Percentiles rank a stretch among this genome's conserved stretches.
Conservation (phyloP, 169 alveolate species). For the Besnoitia besnoiti region DNA sequence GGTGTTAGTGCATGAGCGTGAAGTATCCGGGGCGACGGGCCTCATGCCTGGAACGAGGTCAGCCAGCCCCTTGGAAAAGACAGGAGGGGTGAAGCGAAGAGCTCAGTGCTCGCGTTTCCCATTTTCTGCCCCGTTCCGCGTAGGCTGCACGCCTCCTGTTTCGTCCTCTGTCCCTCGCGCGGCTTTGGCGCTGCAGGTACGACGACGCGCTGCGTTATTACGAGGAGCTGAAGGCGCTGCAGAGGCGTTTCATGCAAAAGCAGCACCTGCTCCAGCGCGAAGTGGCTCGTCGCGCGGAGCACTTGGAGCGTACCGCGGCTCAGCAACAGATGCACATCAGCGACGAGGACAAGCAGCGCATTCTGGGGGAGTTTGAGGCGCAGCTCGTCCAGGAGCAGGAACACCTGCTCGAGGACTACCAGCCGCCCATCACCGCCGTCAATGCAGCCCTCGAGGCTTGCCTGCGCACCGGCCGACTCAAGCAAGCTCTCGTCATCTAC, state of each 20-base stretch:
- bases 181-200: constrained; percentile 2
- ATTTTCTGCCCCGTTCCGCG: no score
- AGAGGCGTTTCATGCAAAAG: not conserved
- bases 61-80: no score
- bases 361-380: not conserved
- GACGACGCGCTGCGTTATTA: not conserved
- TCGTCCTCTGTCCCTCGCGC: no score
- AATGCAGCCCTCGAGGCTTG: constrained; percentile 38
- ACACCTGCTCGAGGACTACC: constrained; percentile 36
- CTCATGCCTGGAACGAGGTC: no score
- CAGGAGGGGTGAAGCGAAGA: no score
- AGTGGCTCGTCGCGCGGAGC: not conserved
- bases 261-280: not conserved
- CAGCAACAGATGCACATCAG: not conserved
- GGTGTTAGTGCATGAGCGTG: no score
- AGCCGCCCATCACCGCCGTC: constrained; percentile 18
- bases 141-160: no score
- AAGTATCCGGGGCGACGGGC: no score
- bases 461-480: constrained; percentile 18
- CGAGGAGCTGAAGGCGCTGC: constrained; percentile 30
- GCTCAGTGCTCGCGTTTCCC: no score
- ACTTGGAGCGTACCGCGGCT: not conserved
- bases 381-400: not conserved
- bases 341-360: not conserved
- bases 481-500: not conserved